A percentile compares a stretch with the other conserved stretches of the same genome.
Evolutionary conservation across 2,329 filamentous ascomycete genomes (phyloP).

Genomic region (Dactylellina parvicollis): DNA sequence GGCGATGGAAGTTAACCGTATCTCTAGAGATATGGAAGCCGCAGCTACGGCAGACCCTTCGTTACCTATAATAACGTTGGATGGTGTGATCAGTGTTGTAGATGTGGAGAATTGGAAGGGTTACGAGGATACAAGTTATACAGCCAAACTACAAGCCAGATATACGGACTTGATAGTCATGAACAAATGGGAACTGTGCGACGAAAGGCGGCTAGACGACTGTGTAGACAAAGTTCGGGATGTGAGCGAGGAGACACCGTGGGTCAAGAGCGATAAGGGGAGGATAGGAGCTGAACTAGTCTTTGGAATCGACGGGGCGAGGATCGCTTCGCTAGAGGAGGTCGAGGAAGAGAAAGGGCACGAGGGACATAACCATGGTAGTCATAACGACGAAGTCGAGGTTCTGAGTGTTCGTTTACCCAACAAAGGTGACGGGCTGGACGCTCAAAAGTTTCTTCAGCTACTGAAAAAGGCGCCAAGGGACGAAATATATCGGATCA

Average conservation of each 20-base stretch:
- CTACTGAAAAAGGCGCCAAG: constrained; percentile 80
- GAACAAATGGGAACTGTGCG: constrained; percentile 87
- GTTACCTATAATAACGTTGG: constrained; percentile 73
- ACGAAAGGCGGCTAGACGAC: constrained; percentile 74
- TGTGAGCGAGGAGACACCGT: constrained; percentile 75
- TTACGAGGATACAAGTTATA: constrained; percentile 90
- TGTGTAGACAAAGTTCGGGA: constrained; percentile 74
- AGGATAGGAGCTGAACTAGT: constrained; percentile 80
- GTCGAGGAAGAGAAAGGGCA: constrained; percentile 62
- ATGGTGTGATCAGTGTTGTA: constrained; percentile 88
- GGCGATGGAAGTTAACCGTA: constrained; percentile 86
- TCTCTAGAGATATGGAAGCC: constrained; percentile 73
- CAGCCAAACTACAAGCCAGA: constrained; percentile 83
- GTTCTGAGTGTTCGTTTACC: constrained; percentile 57
- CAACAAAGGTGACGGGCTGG: constrained; percentile 59
- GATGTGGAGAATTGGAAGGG: constrained; percentile 96
- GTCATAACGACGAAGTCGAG: constrained; percentile 57
- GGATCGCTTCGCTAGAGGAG: constrained; percentile 66
- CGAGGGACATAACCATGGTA: constrained; percentile 56
- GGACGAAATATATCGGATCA: constrained; percentile 96
- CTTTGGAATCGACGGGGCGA: constrained; percentile 84
- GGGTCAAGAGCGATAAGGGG: constrained; percentile 85
- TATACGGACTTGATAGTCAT: constrained; percentile 92
- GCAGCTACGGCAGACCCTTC: constrained; percentile 3
- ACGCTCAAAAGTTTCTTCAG: constrained; percentile 70